These are phyloP conservation scores for Schizosaccharomyces pombe DNA, from an alignment of 805 yeast genomes.

Conservation along the genomic window ASM294v3 CU329670.1:4197501-4198000, in stretches of 20 bases:
- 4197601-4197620: too few species aligned
- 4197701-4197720: neutral
- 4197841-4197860: constrained; percentile 2
- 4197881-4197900: constrained; percentile 2
- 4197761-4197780: neutral
- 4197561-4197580: too few species aligned
- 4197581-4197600: too few species aligned
- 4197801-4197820: neutral
- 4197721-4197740: neutral
- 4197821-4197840: neutral
- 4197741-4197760: constrained; percentile 4
- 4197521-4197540: too few species aligned
- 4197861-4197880: constrained; percentile 3
- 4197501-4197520: too few species aligned
- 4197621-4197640: too few species aligned
- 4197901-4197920: constrained; percentile 2
- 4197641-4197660: too few species aligned
- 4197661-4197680: neutral
- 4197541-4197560: too few species aligned
- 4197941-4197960: constrained; percentile 1
- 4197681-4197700: neutral
- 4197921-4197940: constrained; percentile 4
- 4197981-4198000: constrained; percentile 4
- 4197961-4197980: neutral
- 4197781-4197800: neutral